phyloP scores from a whole-genome alignment of 352 stramenopile species.

The Phytophthora pluvialis region DNA sequence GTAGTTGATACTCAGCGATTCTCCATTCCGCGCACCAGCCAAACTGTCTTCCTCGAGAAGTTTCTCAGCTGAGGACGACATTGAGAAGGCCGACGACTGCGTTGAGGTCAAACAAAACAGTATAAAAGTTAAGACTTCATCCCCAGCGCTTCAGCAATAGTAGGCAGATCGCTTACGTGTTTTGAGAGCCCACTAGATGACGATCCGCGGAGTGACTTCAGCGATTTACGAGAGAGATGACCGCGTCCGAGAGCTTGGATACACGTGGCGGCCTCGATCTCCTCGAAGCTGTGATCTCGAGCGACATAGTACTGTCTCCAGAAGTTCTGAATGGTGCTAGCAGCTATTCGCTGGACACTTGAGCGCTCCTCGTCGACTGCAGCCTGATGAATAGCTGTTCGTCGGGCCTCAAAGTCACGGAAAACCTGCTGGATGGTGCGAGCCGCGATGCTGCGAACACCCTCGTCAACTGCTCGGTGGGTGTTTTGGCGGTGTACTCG shows the following conservation, averaged over 20 bases:
- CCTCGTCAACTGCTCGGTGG: constrained; percentile 19
- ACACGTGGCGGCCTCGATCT: constrained; percentile 66
- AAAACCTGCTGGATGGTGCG: constrained; percentile 58
- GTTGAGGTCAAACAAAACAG: constrained; percentile 1
- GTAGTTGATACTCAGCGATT: constrained; percentile 34
- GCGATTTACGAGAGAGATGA: constrained; percentile 56
- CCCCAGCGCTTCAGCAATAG: neutral
- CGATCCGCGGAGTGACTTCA: constrained; percentile 43
- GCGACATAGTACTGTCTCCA: constrained; percentile 39
- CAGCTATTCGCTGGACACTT: constrained; percentile 63
- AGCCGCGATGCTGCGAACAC: constrained; percentile 56
- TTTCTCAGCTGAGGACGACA: constrained; percentile 26
- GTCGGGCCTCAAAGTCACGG: constrained; percentile 34
- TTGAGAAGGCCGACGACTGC: constrained; percentile 47
- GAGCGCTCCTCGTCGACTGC: constrained; percentile 41
- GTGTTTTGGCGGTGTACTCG: constrained; percentile 29
- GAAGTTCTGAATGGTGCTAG: constrained; percentile 53
- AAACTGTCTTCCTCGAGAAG: constrained; percentile 23
- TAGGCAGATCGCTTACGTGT: constrained; percentile 21
- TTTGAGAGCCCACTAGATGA: constrained; percentile 33
- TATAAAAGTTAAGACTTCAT: constrained; percentile 6
- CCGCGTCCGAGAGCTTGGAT: constrained; percentile 74
- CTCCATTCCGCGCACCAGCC: constrained; percentile 7
- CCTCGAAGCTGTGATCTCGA: constrained; percentile 36
- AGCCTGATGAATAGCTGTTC: constrained; percentile 30